phyloP scores from a whole-genome alignment of 2,329 filamentous ascomycete genomes.

The Aspergillus sp. region DNA sequence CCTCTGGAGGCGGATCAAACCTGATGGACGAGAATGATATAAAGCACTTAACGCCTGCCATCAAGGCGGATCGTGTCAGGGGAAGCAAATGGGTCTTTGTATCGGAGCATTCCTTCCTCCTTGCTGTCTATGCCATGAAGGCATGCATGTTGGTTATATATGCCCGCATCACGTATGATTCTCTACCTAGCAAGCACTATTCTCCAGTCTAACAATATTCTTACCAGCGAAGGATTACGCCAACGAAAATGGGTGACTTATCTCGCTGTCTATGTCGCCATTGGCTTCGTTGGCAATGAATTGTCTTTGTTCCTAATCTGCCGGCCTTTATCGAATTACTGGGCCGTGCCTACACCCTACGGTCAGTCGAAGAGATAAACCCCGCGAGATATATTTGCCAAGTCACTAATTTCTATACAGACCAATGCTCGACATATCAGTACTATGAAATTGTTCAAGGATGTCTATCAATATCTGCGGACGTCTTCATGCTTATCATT shows the following conservation, averaged over 20 bases:
- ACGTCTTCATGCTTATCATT: constrained; percentile 47
- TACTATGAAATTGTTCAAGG: constrained; percentile 51
- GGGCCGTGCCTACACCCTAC: constrained; percentile 51
- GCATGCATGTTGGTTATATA: constrained; percentile 58
- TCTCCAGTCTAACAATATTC: neutral
- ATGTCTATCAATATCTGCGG: constrained; percentile 49
- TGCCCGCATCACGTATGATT: constrained; percentile 49
- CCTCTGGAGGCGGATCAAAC: constrained; percentile 60
- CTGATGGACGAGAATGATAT: constrained; percentile 56
- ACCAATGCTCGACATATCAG: constrained; percentile 48
- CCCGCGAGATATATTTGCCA: neutral
- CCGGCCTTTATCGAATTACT: constrained; percentile 53
- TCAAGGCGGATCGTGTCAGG: constrained; percentile 45
- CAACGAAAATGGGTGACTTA: constrained; percentile 42
- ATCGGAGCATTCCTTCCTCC: constrained; percentile 63
- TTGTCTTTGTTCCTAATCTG: constrained; percentile 55
- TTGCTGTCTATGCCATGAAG: constrained; percentile 57
- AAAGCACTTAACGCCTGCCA: constrained; percentile 48
- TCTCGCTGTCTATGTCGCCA: constrained; percentile 45
- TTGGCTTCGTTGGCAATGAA: constrained; percentile 53
- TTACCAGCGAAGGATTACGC: constrained; percentile 32
- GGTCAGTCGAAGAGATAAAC: constrained; percentile 24
- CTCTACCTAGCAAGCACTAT: neutral
- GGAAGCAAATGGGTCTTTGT: constrained; percentile 66
- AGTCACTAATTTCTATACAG: constrained; percentile 20